Percentiles rank a stretch among this genome's conserved stretches.
phyloP scores from a whole-genome alignment of 345 rosid species.

The Hibiscus syriacus region DNA sequence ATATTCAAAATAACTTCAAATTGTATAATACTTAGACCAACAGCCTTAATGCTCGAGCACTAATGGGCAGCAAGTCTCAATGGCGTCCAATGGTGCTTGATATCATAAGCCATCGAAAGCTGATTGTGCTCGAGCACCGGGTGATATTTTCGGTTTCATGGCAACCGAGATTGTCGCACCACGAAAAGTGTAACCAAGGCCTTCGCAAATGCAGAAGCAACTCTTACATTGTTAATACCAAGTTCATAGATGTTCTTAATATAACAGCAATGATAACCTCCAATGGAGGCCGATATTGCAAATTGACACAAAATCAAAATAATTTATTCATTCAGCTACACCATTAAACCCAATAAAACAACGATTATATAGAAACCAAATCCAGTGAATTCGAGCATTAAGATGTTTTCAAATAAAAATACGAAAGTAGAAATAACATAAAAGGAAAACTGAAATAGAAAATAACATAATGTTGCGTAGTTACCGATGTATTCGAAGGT shows the following conservation, averaged over 20 bases:
- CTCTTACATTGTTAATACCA: neutral
- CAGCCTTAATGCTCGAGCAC: neutral
- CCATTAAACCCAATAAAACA: neutral
- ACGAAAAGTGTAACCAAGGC: neutral
- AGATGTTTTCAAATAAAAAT: neutral
- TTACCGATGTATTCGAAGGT: conserved; percentile 71
- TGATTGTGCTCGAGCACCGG: neutral
- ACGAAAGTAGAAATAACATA: neutral
- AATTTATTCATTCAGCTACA: neutral
- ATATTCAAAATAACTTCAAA: neutral
- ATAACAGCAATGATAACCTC: no score
- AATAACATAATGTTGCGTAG: neutral
- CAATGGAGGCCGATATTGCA: no score
- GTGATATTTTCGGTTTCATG: neutral
- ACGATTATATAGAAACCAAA: neutral
- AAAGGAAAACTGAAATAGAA: neutral
- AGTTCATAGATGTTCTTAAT: neutral
- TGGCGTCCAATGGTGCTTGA: neutral
- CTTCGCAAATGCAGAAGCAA: neutral
- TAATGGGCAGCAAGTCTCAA: neutral
- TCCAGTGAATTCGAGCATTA: neutral
- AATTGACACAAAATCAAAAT: neutral
- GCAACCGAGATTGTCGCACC: neutral
- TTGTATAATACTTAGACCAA: neutral
- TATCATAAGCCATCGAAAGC: neutral